A percentile compares a stretch with the other conserved stretches of the same genome.
phyloP scores from a whole-genome alignment of 768 basidiomycete species.

The Lactarius psammicola region DNA sequence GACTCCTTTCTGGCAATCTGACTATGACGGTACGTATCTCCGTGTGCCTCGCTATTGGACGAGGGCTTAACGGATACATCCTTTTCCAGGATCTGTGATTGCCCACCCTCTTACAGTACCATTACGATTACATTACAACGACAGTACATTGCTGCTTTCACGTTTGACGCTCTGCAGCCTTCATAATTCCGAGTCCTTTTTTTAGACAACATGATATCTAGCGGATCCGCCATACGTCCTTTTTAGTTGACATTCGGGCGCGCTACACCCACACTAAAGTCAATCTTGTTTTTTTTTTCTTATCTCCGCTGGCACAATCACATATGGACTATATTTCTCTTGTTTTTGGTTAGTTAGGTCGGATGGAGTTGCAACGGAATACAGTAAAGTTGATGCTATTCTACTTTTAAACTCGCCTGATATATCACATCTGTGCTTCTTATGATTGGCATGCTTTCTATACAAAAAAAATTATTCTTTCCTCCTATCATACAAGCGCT shows the following conservation, averaged over 20 bases:
- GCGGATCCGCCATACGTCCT: neutral
- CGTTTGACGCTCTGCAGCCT: neutral
- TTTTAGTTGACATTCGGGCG: neutral
- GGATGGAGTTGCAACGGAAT: neutral
- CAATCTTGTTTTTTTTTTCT: conserved; percentile 1
- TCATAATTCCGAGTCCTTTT: neutral
- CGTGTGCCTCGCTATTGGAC: neutral
- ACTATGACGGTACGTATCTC: conserved; percentile 60
- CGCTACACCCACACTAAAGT: neutral
- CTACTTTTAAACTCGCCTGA: neutral
- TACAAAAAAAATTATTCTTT: neutral
- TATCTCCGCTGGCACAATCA: neutral
- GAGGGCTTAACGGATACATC: neutral
- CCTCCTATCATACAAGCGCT: conserved; percentile 2
- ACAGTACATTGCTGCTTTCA: neutral
- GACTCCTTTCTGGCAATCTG: conserved; percentile 79
- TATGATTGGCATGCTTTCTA: neutral
- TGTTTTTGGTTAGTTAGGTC: conserved; percentile 2
- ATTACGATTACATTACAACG: neutral
- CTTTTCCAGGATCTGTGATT: conserved; percentile 19
- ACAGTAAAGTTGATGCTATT: neutral
- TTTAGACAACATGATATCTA: neutral
- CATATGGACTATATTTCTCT: neutral
- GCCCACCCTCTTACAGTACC: neutral
- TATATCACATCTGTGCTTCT: neutral